phyloP scores from a whole-genome alignment of 345 rosid genomes.

The Hibiscus tridactylites region DNA sequence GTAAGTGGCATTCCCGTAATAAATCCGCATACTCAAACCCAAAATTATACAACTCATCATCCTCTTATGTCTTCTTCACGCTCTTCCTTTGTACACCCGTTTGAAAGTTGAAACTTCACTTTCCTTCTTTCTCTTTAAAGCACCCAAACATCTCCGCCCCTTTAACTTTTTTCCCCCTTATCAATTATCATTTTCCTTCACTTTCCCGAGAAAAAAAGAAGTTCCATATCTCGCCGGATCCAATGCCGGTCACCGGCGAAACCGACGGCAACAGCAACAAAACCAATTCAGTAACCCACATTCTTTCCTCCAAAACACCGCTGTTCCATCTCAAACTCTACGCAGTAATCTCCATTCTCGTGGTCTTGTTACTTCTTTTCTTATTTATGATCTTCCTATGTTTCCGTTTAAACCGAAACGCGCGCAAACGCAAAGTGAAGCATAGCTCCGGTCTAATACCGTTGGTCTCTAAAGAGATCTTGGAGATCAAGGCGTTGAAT shows the following conservation, averaged over 20 bases:
- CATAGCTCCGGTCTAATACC: conserved; percentile 75
- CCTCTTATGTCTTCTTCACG: conserved; percentile 8
- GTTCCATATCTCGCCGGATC: conserved; percentile 17
- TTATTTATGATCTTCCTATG: conserved; percentile 49
- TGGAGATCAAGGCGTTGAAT: conserved; percentile 53
- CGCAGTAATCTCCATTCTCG: conserved; percentile 43
- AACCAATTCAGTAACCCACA: conserved; percentile 21
- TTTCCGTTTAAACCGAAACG: conserved; percentile 34
- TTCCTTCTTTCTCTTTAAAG: neutral
- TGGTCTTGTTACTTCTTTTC: conserved; percentile 25
- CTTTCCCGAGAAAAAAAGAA: conserved; percentile 5
- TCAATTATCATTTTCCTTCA: neutral
- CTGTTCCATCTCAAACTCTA: conserved; percentile 52
- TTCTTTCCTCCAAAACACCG: conserved; percentile 31
- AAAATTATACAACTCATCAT: neutral
- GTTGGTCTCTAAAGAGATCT: conserved; percentile 59
- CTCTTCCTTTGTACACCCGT: conserved; percentile 19
- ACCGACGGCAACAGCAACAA: neutral
- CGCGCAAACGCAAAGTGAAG: conserved; percentile 49
- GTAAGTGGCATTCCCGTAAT: conserved; percentile 25
- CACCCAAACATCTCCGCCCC: neutral
- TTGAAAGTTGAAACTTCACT: neutral
- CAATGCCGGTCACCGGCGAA: conserved; percentile 46
- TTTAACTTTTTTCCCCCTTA: neutral
- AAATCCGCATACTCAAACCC: conserved; percentile 1